Conservation (phyloP, 2,329 filamentous ascomycete species). For the Sclerotinia glacialis region DNA sequence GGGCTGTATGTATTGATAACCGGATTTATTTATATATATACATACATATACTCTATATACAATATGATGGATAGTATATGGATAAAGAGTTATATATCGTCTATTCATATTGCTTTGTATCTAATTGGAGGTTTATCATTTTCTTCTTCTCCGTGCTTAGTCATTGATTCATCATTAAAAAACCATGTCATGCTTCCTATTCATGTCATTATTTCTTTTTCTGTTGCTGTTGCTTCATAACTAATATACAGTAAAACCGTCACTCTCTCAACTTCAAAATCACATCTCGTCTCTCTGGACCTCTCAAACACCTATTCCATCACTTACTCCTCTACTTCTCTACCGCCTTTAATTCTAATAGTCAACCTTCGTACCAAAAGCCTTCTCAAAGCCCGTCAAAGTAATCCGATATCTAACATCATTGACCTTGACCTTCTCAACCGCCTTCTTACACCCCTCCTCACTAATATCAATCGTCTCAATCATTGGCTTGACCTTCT, state of each 20-base stretch:
- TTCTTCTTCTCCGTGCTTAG: too few species aligned
- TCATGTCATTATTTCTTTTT: background rate
- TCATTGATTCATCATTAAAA: too few species aligned
- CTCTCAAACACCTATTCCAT: background rate
- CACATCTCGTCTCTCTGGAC: background rate
- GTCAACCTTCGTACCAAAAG: conserved; percentile 46
- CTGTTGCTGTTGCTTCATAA: background rate
- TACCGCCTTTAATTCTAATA: background rate
- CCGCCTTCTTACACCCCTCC: conserved; percentile 62
- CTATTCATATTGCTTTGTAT: too few species aligned
- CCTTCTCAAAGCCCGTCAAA: conserved; percentile 65
- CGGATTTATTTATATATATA: too few species aligned
- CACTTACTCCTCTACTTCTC: background rate
- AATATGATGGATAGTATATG: too few species aligned
- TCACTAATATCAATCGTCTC: conserved; percentile 37
- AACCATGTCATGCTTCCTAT: too few species aligned
- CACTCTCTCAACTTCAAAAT: background rate
- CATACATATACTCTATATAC: too few species aligned
- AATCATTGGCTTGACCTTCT: conserved; percentile 58
- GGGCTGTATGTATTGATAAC: too few species aligned
- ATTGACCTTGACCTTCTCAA: conserved; percentile 66
- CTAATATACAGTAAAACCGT: background rate
- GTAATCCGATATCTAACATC: conserved; percentile 72
- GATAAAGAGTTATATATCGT: too few species aligned
- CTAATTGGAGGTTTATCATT: too few species aligned